Conservation (phyloP, 495 filamentous ascomycete genomes). For the Endocarpon pusillum region DNA sequence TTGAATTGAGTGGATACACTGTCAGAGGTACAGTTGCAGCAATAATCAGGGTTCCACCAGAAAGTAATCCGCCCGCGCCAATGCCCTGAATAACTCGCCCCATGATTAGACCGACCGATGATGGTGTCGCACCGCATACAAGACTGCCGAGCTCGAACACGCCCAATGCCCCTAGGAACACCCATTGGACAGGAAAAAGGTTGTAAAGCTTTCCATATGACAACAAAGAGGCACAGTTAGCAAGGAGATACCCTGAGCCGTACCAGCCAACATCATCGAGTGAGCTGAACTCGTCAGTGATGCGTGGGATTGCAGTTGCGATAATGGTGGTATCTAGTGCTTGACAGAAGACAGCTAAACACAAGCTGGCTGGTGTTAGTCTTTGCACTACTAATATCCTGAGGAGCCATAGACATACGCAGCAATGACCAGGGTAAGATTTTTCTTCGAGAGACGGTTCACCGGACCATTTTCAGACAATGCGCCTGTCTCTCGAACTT, state of each 20-base stretch:
- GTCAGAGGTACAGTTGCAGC: no score
- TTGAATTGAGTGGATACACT: no score
- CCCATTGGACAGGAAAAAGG: conserved; percentile 37
- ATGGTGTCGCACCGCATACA: conserved; percentile 49
- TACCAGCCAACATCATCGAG: conserved; percentile 53
- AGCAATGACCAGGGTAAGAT: no score
- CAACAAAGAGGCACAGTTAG: conserved; percentile 38
- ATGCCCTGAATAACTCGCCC: conserved; percentile 58
- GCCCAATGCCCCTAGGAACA: conserved; percentile 42
- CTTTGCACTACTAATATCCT: no score
- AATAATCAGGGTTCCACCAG: no score
- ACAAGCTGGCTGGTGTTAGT: no score
- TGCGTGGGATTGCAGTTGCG: conserved; percentile 51
- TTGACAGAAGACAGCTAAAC: no score
- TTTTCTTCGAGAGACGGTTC: no score
- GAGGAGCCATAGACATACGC: no score
- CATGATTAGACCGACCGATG: conserved; percentile 45
- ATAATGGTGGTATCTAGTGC: no score
- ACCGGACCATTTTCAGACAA: no score
- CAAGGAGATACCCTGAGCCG: conserved; percentile 45
- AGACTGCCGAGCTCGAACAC: conserved; percentile 54
- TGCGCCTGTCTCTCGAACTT: no score
- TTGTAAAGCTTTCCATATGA: conserved; percentile 49
- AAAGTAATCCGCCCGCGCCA: conserved; percentile 22
- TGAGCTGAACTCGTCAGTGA: conserved; percentile 48